Base-by-base conservation (phyloP, 1,139 yeast species). In the Yamadazyma spencermartinsiae region DNA sequence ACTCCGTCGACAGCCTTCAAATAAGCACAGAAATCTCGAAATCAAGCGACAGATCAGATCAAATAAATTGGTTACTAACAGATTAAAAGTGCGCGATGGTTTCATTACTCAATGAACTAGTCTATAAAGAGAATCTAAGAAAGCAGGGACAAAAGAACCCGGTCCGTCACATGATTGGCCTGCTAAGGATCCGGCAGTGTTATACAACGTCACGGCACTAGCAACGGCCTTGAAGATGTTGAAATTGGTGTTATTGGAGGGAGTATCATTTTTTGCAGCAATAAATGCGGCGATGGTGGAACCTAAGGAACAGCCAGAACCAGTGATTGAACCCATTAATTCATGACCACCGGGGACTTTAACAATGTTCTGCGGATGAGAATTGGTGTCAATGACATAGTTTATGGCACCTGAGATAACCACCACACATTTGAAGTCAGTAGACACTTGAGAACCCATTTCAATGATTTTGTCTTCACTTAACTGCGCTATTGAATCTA, bases 261-360 rank as follows among this genome's bases (percentile, higher is more conserved):
- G 25, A 21, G 15, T 20, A 24, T 60, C 63, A 0, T 68, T 65
- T 28, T 61, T 54, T 2, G 80, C 76, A 4, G 81, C 81, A 7
- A 81, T 54, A 48, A 71, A 75, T 1, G 86, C 71, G 0, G 86
- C 82, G 39, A 88, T 77, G 0, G 80, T 74, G 36, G 92, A 81
- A 1, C 95, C 96, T 34, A 88, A 65, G 0, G 92, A 77, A 48
- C 97, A 90, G 0, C 97, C 98, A 2, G 94, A 74, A 0, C 96
- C 97, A 0, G 97, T 89, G n/a, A 89, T 76, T 11, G 66, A 56
- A 1, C 86, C 85, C 85, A 89, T 82, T 32, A 82, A 54, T 14
- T 67, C 61, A 48, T 81, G 75, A 0, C 96, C 94, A 11, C 92
- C 94, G 2, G 56, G 45, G 3, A 80, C 58, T 10, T 31, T 46